Base-by-base conservation (phyloP, 257 asterid genomes). In the Forsythia suspensa region DNA sequence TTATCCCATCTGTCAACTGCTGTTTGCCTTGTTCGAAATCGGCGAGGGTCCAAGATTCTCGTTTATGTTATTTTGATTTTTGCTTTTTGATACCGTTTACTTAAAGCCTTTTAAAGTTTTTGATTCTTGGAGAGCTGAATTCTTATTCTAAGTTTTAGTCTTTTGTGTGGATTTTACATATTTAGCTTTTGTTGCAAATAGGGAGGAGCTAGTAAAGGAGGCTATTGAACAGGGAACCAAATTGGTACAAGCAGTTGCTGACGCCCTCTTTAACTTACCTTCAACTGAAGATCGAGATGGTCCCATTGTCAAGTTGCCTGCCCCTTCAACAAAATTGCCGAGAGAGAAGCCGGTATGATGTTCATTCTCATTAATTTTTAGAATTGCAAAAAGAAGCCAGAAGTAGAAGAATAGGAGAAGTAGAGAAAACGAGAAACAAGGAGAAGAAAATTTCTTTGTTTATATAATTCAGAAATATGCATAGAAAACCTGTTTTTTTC, bases 241-340 rank as follows among this genome's bases (percentile, higher is more conserved):
- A 76, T 86, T 94, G 84, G 95, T 91, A 70, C 99, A 96, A 90
- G 95, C 92, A 36, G 76, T 96, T 66, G 95, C 93, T 6, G 94
- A 91, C 83, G 85, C 96, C 48, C 96, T 96, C 73, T 96, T 96
- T 80, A 82, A 73, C 77, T 82, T 91, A 81, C 92, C 96, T 66
- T 88, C 99, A 34, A 85, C 84, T 16, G 92, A 89, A 79, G 96
- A 90, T 70, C 92, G 69, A 0, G 97, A 89, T 43, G 97, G 98
- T 38, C 99, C 99, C 24, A 80, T 92, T 68, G 97, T 92, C 51
- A 41, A 79, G 63, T 74, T 96, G 85, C 99, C 99, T 18, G 89
- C 89, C 21, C 65, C 65, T 55, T 4, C 65, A 1, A 55, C 65
- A 18, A 55, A 72, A 82, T 84, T 96, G 82, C 98, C 99, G 52